phyloP scores from a whole-genome alignment of 768 basidiomycete species.

The Astraeus odoratus region DNA sequence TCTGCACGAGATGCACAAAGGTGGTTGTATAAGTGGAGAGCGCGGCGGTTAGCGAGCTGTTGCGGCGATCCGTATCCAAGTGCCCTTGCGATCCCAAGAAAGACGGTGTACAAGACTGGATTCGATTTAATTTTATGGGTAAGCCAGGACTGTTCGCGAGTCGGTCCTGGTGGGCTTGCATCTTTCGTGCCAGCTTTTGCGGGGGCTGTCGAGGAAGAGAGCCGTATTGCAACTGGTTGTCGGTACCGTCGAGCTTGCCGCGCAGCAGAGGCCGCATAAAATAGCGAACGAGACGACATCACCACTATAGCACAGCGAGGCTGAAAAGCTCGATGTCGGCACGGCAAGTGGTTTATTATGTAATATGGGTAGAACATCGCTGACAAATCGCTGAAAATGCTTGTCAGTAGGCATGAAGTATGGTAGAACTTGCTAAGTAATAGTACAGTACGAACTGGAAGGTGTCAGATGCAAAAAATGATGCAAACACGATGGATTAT shows the following conservation, averaged over 20 bases:
- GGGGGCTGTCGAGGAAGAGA: not conserved
- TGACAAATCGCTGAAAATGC: too few species aligned
- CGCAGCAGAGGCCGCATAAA: not conserved
- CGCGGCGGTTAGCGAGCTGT: conserved; percentile 55
- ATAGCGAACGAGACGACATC: not conserved
- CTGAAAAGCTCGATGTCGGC: too few species aligned
- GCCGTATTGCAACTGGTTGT: not conserved
- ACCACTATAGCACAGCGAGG: too few species aligned
- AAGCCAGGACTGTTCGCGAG: conserved; percentile 43
- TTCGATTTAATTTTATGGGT: conserved; percentile 46
- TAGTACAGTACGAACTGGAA: too few species aligned
- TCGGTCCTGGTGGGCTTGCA: not conserved
- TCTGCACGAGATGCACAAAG: conserved; percentile 53
- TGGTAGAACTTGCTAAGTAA: too few species aligned
- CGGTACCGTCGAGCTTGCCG: not conserved
- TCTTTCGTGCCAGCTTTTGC: not conserved
- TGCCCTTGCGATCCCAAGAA: conserved; percentile 40
- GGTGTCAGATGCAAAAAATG: too few species aligned
- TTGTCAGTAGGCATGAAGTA: too few species aligned
- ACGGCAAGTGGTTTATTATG: too few species aligned
- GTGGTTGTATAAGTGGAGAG: conserved; percentile 50
- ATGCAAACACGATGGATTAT: too few species aligned
- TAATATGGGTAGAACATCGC: too few species aligned
- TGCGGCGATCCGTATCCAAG: conserved; percentile 58
- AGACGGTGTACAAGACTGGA: conserved; percentile 37